Evolutionary conservation across 2,329 filamentous ascomycete genomes (phyloP), one percentile per base, ranked within the genome.

Genomic region (Penicillium sp.): DNA sequence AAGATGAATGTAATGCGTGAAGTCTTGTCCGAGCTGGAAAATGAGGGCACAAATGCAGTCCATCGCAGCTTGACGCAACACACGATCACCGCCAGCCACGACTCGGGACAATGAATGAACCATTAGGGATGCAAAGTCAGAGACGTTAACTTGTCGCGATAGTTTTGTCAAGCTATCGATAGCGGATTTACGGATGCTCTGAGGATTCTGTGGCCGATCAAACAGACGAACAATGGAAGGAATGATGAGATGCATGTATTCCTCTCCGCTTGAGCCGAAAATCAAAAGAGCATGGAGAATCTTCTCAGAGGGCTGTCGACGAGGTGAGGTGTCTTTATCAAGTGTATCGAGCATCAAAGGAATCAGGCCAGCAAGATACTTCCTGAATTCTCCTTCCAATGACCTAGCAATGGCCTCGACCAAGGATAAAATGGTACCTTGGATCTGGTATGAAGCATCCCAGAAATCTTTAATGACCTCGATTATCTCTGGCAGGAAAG

Each of bases 181-280:
- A 0, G 93, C 93, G 25, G 87, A 86, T 72, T 91, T 95, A 50
- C 91, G 84, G 46, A 97, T 85, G 56, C 87, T 87, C 1, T 84
- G 79, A 8, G 91, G 91, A 60, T 95, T 90, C 12, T 88, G 86
- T 32, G 88, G 84, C 68, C 91, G 95, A 71, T 99, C 93, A 67
- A 99, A 97, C 46, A 96, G 89, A 42, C 89, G 86, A 9, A 99
- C 92, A 66, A 99, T 91, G 35, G 96, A 91, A 0, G 94, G 94
- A 49, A 99, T 90, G 62, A 99, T 97, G 50, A 99, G 81, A 71
- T 99, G 94, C 94, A 99, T 99, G 72, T 99, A 99, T 71, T 99
- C 94, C 71, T 99, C 94, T 12, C 89, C 90, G 67, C 92, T 97
- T 0, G 92, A 88, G 1, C 95, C 95, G 70, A 99, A 99, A 0